These are phyloP conservation scores for Saksenaea vasiformis DNA, from an alignment of 371 early-diverging fungal species.

Conservation along the genomic window DNA sequence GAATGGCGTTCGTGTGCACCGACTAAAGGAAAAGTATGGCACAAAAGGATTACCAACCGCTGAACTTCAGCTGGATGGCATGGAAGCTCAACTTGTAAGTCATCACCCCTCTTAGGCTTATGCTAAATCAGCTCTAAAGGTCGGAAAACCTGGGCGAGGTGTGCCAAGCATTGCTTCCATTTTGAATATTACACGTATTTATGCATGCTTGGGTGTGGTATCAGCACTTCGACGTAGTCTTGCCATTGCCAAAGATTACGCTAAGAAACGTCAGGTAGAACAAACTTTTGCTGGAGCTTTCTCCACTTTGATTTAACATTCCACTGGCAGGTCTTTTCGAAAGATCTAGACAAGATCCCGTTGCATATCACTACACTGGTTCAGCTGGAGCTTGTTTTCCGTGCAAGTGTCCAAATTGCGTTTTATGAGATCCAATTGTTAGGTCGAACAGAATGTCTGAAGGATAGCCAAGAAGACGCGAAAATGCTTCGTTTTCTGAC, in stretches of 20 bases:
- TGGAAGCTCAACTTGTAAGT: constrained; percentile 56
- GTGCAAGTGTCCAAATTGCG: constrained; percentile 53
- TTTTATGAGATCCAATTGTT: constrained; percentile 60
- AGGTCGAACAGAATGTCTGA: constrained; percentile 50
- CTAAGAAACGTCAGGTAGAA: constrained; percentile 52
- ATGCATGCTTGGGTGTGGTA: constrained; percentile 56
- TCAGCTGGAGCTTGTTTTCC: constrained; percentile 52
- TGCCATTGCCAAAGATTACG: constrained; percentile 62
- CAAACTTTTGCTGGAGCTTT: background rate
- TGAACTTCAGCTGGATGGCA: constrained; percentile 60
- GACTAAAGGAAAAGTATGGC: constrained; percentile 69
- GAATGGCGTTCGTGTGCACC: constrained; percentile 64
- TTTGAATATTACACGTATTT: constrained; percentile 68
- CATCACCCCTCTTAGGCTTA: background rate
- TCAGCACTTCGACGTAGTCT: constrained; percentile 50
- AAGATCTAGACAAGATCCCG: constrained; percentile 52
- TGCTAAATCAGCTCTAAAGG: constrained; percentile 3
- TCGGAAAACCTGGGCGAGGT: constrained; percentile 57
- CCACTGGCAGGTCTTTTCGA: constrained; percentile 26
- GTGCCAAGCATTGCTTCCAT: constrained; percentile 64
- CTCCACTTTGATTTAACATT: background rate
- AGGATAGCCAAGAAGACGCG: constrained; percentile 25
- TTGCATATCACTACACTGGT: constrained; percentile 62
- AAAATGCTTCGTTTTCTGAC: constrained; percentile 63
- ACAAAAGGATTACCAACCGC: constrained; percentile 76